Percentiles rank a stretch among this genome's conserved stretches.
Conservation (phyloP, 1,284 basidiomycete genomes). For the Cystobasidium pallidum region DNA sequence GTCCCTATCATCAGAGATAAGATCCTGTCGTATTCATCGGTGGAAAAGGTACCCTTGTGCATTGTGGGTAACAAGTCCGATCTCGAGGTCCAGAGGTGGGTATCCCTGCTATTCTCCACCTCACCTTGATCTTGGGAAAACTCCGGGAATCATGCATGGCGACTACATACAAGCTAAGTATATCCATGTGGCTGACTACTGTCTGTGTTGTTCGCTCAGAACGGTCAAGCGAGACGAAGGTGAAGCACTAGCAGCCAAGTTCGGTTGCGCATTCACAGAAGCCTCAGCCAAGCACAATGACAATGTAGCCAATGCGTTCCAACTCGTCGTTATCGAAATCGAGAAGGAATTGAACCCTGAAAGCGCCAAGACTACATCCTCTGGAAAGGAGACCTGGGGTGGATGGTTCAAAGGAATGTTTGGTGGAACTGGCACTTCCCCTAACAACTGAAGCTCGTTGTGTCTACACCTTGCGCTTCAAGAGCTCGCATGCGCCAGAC, state of each 20-base stretch:
- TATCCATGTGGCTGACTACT: conserved; percentile 9
- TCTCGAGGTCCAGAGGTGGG: conserved; percentile 69
- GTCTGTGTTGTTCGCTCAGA: conserved; percentile 63
- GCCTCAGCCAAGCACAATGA: conserved; percentile 84
- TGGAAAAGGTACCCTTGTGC: conserved; percentile 90
- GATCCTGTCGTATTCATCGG: conserved; percentile 91
- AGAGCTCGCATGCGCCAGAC: too few relatives aligned
- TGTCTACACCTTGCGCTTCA: too few relatives aligned
- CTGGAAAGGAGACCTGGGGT: conserved; percentile 36
- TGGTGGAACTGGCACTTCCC: conserved; percentile 26
- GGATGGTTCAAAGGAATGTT: conserved; percentile 43
- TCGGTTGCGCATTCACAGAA: conserved; percentile 80
- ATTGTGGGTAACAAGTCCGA: conserved; percentile 95
- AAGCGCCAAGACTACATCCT: conserved; percentile 37
- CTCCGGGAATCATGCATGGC: too few relatives aligned
- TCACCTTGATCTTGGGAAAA: too few relatives aligned
- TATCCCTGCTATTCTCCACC: conserved; percentile 3
- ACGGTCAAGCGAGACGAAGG: conserved; percentile 77
- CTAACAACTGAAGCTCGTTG: conserved; percentile 19
- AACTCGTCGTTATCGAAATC: conserved; percentile 82
- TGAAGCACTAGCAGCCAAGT: conserved; percentile 71
- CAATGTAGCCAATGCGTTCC: conserved; percentile 87
- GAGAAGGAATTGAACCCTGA: conserved; percentile 62
- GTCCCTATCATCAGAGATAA: conserved; percentile 94
- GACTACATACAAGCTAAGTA: too few relatives aligned